These are phyloP conservation scores for Penicillium nucicola DNA, from an alignment of 495 filamentous ascomycete species.

Conservation along the genomic window DNA sequence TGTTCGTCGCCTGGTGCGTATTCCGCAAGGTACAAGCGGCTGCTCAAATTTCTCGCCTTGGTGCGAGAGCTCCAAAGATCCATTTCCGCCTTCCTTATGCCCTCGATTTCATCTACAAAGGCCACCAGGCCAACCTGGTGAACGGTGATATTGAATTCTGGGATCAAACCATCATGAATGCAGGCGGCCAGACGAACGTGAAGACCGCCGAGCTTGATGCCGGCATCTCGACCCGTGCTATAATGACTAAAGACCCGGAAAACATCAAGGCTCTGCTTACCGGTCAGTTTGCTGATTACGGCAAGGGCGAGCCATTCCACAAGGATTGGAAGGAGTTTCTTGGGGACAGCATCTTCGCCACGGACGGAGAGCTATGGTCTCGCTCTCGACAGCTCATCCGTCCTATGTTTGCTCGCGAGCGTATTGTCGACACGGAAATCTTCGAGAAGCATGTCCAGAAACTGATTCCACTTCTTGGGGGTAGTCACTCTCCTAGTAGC, in stretches of 20 bases:
- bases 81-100: conserved; percentile 44
- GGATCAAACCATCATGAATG: conserved; percentile 42
- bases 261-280: conserved; percentile 79
- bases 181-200: conserved; percentile 28
- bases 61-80: conserved; percentile 33
- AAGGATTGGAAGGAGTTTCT: conserved; percentile 68
- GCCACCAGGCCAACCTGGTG: conserved; percentile 45
- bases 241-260: conserved; percentile 65
- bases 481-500: conserved; percentile 31
- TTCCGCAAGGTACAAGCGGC: conserved; percentile 31
- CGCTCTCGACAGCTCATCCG: conserved; percentile 70
- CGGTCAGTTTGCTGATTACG: conserved; percentile 64
- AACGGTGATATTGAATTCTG: conserved; percentile 61
- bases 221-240: conserved; percentile 49
- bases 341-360: conserved; percentile 77
- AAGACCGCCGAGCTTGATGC: conserved; percentile 61
- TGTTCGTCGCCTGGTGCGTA: conserved; percentile 23
- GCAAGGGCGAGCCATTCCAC: conserved; percentile 70
- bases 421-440: conserved; percentile 73
- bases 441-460: conserved; percentile 75
- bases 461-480: conserved; percentile 60
- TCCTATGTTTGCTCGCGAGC: conserved; percentile 80
- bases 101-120: conserved; percentile 56
- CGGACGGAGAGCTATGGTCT: conserved; percentile 74
- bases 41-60: conserved; percentile 32